These are phyloP conservation scores for Nakaseomyces nivariensis DNA, from an alignment of 1,139 yeast genomes.

Conservation along the genomic window DNA sequence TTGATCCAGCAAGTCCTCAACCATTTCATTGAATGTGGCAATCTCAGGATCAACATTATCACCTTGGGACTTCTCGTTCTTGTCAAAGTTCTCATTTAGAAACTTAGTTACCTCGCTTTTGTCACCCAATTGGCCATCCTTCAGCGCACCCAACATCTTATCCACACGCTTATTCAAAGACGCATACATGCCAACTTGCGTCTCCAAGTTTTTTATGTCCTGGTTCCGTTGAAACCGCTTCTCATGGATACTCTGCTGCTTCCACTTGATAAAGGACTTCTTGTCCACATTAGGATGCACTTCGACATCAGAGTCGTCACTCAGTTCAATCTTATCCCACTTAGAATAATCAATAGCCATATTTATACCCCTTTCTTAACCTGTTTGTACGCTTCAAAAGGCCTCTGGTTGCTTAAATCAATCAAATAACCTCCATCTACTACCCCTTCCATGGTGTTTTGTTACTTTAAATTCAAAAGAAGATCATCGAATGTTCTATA, in stretches of 20 bases:
- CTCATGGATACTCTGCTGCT: slow-evolving; percentile 94
- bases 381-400: no score
- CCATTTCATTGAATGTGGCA: slow-evolving; percentile 86
- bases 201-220: slow-evolving; percentile 64
- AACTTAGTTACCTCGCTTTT: slow-evolving; percentile 35
- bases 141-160: slow-evolving; percentile 34
- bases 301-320: slow-evolving; percentile 93
- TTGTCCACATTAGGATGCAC: slow-evolving; percentile 98
- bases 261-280: slow-evolving; percentile 86
- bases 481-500: no score
- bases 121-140: slow-evolving; percentile 36
- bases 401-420: no score
- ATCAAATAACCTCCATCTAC: no score
- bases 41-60: slow-evolving; percentile 53
- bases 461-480: neutral
- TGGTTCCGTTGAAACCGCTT: slow-evolving; percentile 71
- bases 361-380: neutral
- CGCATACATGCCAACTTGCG: slow-evolving; percentile 68
- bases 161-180: slow-evolving; percentile 68
- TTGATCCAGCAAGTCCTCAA: slow-evolving; percentile 76
- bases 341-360: slow-evolving; percentile 90
- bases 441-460: no score
- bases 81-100: slow-evolving; percentile 45
- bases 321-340: slow-evolving; percentile 93
- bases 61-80: slow-evolving; percentile 41